A percentile compares a stretch with the other conserved stretches of the same genome.
Conservation (phyloP, 2,329 filamentous ascomycete species). For the Didymella sp. region DNA sequence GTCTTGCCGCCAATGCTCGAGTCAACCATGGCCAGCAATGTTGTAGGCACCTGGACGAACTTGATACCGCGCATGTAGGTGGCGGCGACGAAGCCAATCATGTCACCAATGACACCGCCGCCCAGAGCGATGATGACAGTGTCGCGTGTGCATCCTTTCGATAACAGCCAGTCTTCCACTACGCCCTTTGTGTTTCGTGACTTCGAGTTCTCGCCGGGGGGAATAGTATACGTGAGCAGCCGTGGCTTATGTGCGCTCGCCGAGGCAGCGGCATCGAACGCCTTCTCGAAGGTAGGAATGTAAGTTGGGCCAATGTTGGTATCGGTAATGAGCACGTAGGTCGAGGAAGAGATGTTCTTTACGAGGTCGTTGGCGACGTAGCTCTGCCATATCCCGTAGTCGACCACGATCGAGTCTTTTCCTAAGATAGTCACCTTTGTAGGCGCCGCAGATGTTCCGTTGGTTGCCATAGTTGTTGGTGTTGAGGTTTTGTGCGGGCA, state of each 20-base stretch:
- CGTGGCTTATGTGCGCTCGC: constrained; percentile 56
- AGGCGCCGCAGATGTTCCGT: constrained; percentile 48
- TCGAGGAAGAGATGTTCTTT: constrained; percentile 78
- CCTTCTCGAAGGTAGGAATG: constrained; percentile 74
- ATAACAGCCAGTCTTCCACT: constrained; percentile 97
- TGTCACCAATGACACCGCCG: constrained; percentile 95
- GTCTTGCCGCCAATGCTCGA: constrained; percentile 99
- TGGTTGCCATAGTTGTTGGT: constrained; percentile 39
- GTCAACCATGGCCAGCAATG: constrained; percentile 95
- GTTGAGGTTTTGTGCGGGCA: constrained; percentile 13
- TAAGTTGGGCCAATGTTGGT: constrained; percentile 87
- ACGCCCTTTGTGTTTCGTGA: constrained; percentile 91
- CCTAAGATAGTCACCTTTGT: constrained; percentile 82
- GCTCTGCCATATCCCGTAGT: constrained; percentile 86
- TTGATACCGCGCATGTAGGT: constrained; percentile 98
- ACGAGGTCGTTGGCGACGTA: constrained; percentile 85
- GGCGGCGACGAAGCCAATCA: constrained; percentile 96
- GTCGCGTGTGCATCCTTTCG: constrained; percentile 90
- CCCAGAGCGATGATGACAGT: constrained; percentile 94
- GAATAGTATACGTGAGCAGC: constrained; percentile 86
- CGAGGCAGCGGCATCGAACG: constrained; percentile 64
- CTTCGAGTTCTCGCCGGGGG: constrained; percentile 93
- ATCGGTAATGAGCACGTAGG: constrained; percentile 96
- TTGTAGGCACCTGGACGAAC: constrained; percentile 96
- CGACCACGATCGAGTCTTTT: constrained; percentile 87